A percentile compares a stretch with the other conserved stretches of the same genome.
These are phyloP conservation scores for Linnemannia exigua DNA, from an alignment of 192 early-diverging fungal species.

Conservation along the genomic window DNA sequence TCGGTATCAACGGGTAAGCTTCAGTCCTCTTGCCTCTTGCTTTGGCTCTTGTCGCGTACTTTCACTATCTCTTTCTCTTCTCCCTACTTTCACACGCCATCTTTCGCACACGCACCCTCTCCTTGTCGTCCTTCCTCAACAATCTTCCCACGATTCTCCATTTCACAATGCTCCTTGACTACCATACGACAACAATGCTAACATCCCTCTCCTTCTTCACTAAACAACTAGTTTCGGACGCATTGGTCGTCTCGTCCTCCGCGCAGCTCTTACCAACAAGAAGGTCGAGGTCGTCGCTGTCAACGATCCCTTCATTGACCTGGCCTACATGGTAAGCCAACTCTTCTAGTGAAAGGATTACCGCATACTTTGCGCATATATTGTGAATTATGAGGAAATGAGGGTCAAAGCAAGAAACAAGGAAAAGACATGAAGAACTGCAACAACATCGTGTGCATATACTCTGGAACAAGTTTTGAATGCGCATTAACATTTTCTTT, in stretches of 20 bases:
- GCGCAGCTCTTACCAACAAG: conserved; percentile 83
- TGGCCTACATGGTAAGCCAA: conserved; percentile 92
- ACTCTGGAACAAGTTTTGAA: neutral
- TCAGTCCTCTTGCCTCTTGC: neutral
- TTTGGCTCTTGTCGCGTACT: neutral
- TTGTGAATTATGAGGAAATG: too few relatives aligned
- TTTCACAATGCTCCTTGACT: neutral
- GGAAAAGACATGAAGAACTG: neutral
- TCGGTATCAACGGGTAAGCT: conserved; percentile 58
- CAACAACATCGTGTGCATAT: neutral
- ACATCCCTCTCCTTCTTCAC: neutral
- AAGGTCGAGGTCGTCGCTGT: conserved; percentile 87
- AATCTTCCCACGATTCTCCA: neutral
- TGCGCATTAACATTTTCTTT: conserved; percentile 1
- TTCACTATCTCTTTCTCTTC: neutral
- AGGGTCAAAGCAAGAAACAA: too few relatives aligned
- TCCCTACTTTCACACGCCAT: neutral
- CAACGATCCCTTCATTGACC: conserved; percentile 98
- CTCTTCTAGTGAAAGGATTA: too few relatives aligned
- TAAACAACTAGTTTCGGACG: conserved; percentile 84
- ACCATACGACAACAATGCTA: neutral
- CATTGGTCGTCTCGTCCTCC: conserved; percentile 98
- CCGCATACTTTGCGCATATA: too few relatives aligned
- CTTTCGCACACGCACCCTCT: neutral
- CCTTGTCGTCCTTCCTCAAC: neutral